A percentile compares a stretch with the other conserved stretches of the same genome.
Conservation (phyloP, 768 basidiomycete genomes). For the Lactarius sp. region DNA sequence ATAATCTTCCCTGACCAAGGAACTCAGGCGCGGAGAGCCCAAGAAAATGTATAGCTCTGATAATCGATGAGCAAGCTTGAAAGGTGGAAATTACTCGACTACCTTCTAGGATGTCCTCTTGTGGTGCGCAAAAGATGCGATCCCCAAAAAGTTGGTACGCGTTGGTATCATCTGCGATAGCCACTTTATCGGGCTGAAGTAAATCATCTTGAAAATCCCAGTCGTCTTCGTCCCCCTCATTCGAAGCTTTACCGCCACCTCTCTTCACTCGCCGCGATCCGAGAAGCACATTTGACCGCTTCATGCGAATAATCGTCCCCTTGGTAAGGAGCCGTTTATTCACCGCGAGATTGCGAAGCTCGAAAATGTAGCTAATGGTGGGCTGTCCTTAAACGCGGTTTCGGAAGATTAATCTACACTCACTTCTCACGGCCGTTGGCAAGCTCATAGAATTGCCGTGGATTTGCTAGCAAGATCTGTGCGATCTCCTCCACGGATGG, state of each 20-base stretch:
- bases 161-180: conserved; percentile 85
- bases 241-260: conserved; percentile 28
- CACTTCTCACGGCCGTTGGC: conserved; percentile 68
- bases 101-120: conserved; percentile 82
- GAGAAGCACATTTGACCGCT: conserved; percentile 62
- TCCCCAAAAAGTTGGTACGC: conserved; percentile 75
- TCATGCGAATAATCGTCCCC: conserved; percentile 60
- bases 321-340: conserved; percentile 53
- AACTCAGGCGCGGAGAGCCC: conserved; percentile 69
- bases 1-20: conserved; percentile 74
- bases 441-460: conserved; percentile 63
- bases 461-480: conserved; percentile 61
- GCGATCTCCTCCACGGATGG: conserved; percentile 84
- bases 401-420: conserved; percentile 26
- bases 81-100: background rate
- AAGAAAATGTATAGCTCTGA: conserved; percentile 70
- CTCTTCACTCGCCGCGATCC: conserved; percentile 59
- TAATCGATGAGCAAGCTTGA: background rate
- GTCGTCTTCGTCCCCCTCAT: conserved; percentile 64
- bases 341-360: conserved; percentile 82
- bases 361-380: conserved; percentile 62
- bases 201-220: conserved; percentile 73
- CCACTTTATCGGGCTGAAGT: conserved; percentile 60
- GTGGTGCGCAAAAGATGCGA: conserved; percentile 70
- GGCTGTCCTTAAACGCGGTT: background rate